Evolutionary conservation across 2,329 filamentous ascomycete genomes (phyloP).

Genomic region (Ceratocystis cubensis): DNA sequence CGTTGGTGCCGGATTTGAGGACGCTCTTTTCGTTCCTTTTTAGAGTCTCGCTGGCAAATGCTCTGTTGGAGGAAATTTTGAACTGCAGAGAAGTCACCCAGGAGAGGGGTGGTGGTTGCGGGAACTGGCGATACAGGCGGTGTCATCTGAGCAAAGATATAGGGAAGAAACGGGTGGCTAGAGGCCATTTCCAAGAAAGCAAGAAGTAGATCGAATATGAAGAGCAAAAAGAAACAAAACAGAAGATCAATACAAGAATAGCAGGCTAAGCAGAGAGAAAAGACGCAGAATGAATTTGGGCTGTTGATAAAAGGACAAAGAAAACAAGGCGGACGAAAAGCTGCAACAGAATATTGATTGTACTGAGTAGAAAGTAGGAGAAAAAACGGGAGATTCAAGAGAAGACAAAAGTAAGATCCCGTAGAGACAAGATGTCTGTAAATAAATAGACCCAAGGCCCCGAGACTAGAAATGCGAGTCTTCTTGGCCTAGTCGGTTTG

Average conservation of each 20-base stretch:
- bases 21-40: neutral
- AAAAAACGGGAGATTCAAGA: neutral
- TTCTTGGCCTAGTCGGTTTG: neutral
- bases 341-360: neutral
- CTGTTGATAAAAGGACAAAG: neutral
- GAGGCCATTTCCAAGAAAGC: neutral
- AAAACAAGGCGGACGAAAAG: neutral
- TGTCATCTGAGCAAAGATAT: conserved; percentile 19
- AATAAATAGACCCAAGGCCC: neutral
- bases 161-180: conserved; percentile 11
- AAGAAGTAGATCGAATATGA: neutral
- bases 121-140: conserved; percentile 19
- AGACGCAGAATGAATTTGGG: neutral
- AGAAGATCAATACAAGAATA: neutral
- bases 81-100: conserved; percentile 18
- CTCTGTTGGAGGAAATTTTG: neutral
- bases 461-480: neutral
- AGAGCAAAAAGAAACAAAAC: neutral
- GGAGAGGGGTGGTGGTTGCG: conserved; percentile 8
- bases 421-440: neutral
- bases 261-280: neutral
- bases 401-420: neutral
- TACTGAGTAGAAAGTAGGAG: neutral
- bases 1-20: neutral
- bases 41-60: conserved; percentile 6